phyloP scores from a whole-genome alignment of 176 grass and related monocot genomes.

The Echinochloa phyllopogon region DNA sequence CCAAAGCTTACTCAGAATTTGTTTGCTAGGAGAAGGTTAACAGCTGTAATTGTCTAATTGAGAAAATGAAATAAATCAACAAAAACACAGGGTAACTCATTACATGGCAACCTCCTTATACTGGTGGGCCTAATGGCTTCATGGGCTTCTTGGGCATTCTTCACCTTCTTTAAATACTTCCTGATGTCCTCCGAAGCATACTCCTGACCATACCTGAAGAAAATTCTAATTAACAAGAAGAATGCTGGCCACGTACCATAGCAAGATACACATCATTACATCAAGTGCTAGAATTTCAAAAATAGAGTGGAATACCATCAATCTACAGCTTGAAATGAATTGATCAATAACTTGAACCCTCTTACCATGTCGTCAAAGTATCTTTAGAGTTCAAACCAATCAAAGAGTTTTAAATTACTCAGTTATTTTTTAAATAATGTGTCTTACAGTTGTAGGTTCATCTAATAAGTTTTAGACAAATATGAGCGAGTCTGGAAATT shows the following conservation, averaged over 20 bases:
- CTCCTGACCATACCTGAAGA: slow-evolving; percentile 73
- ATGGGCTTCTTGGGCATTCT: slow-evolving; percentile 99
- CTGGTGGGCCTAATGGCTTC: slow-evolving; percentile 96
- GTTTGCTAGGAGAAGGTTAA: slow-evolving; percentile 12
- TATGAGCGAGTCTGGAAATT: neutral
- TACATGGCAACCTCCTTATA: slow-evolving; percentile 98
- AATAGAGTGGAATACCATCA: slow-evolving; percentile 6
- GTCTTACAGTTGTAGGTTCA: neutral
- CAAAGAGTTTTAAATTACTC: neutral
- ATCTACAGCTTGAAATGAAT: slow-evolving; percentile 22
- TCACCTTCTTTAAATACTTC: slow-evolving; percentile 89
- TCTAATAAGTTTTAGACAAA: slow-evolving; percentile 19
- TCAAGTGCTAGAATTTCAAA: slow-evolving; percentile 28
- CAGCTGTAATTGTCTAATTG: neutral
- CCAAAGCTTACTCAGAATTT: slow-evolving; percentile 1
- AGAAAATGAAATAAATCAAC: slow-evolving; percentile 27
- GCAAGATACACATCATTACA: slow-evolving; percentile 23
- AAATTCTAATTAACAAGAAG: slow-evolving; percentile 42
- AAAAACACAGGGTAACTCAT: slow-evolving; percentile 43
- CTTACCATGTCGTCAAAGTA: slow-evolving; percentile 32
- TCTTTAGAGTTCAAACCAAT: neutral
- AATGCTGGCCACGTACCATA: slow-evolving; percentile 20
- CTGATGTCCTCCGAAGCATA: slow-evolving; percentile 67
- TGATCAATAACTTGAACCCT: slow-evolving; percentile 23
- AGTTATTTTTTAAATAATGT: slow-evolving; percentile 17